These are phyloP conservation scores for Kodamaea hsintzibuensis DNA, from an alignment of 805 yeast species.

Conservation along the genomic window DNA sequence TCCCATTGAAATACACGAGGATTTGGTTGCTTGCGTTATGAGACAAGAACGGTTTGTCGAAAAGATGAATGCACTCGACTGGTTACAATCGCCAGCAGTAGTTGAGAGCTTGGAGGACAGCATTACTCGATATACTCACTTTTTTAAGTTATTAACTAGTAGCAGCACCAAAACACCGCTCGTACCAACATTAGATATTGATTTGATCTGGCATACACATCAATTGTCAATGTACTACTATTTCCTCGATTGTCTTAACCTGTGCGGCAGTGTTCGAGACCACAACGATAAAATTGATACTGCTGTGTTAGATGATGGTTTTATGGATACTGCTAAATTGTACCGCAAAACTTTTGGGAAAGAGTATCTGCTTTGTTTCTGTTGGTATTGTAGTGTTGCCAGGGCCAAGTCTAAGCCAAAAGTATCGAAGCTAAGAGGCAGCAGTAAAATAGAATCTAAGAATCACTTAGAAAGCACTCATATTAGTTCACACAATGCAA, in stretches of 20 bases:
- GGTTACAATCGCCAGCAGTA: slow-evolving; percentile 18
- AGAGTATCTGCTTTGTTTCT: slow-evolving; percentile 15
- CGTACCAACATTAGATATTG: slow-evolving; percentile 30
- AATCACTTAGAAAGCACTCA: slow-evolving; percentile 1
- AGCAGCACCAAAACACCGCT: slow-evolving; percentile 8
- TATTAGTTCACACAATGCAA: slow-evolving; percentile 7
- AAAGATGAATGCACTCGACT: slow-evolving; percentile 20
- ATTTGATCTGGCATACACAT: slow-evolving; percentile 31
- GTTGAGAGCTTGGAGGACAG: slow-evolving; percentile 16
- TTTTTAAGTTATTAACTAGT: slow-evolving; percentile 10
- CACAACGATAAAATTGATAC: slow-evolving; percentile 8
- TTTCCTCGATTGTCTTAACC: slow-evolving; percentile 16
- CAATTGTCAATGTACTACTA: slow-evolving; percentile 20
- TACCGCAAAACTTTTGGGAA: slow-evolving; percentile 10
- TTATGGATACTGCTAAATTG: slow-evolving; percentile 11
- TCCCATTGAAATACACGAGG: slow-evolving; percentile 17
- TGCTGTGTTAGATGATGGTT: slow-evolving; percentile 1
- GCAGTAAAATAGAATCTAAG: slow-evolving; percentile 6
- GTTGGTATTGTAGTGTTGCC: slow-evolving; percentile 11
- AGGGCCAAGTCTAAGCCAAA: slow-evolving; percentile 1
- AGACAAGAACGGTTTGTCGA: slow-evolving; percentile 25
- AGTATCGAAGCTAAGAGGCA: background rate
- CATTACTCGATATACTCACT: slow-evolving; percentile 19
- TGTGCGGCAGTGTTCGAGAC: slow-evolving; percentile 14
- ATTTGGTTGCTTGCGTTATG: slow-evolving; percentile 25